Evolutionary conservation across 208 protist species (phyloP), one percentile per base, ranked within the genome.

Genomic region (Leishmania mexicana): DNA sequence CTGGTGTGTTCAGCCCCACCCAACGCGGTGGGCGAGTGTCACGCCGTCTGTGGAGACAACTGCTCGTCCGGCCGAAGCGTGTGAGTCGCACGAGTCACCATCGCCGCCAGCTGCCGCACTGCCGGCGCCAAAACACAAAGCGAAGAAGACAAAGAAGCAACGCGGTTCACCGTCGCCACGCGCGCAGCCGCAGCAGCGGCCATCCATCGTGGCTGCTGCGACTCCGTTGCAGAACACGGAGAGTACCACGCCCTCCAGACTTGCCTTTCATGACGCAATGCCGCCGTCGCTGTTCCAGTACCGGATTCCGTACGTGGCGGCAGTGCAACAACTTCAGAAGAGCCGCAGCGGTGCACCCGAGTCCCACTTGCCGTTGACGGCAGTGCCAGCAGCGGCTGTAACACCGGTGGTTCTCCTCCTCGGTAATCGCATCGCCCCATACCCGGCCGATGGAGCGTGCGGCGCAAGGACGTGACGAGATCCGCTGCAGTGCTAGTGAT

Each of bases 271-370:
- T 19, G 51, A 5, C 15, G 35, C 51, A 45, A 17, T 1, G 17
- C 2, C 49, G 17, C 11, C 72, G 13, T 28, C 73, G 47, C 24
- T 5, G 4, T n/a, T 3, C 1, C 75, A 67, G 60, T 81, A 13
- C n/a, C 40, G 64, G 19, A 79, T 85, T 19, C 83, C 83, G 1
- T 85, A 85, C 58, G 78, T 85, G 65, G 78, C 51, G 64, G 51
- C 38, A 3, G 83, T 85, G 40, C 35, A 24, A 49, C 10, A 57
- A 3, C 51, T 2, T 54, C 40, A 47, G 51, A n/a, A 65, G 24
- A 35, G 54, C n/a, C 11, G 2, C 73, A 62, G 51, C 35, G 51
- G 51, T 64, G 73, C 35, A 31, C 3, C 45, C 19, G 51, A 40
- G n/a, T 21, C 45, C 4, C 51, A 62, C 73, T 28, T 17, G 38